phyloP scores from a whole-genome alignment of 331 rosid species.

The Phaseolus coccineus region DNA sequence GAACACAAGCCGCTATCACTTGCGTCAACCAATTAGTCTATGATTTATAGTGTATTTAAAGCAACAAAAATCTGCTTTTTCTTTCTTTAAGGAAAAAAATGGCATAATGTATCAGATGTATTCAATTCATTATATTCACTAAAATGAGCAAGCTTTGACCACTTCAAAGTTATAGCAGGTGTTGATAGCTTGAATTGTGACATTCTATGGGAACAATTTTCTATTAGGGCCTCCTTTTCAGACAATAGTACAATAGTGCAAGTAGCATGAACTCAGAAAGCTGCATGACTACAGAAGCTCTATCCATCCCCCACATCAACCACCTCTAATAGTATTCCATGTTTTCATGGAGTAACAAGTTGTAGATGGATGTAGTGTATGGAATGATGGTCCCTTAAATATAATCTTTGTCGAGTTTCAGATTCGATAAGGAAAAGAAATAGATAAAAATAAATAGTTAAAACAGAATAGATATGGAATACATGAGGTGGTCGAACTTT shows the following conservation, averaged over 20 bases:
- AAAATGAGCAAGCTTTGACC: conserved; percentile 15
- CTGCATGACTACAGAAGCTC: background rate
- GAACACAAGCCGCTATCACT: too few species aligned
- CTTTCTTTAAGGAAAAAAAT: background rate
- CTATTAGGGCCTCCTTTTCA: background rate
- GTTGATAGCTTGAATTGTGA: background rate
- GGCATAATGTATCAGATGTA: background rate
- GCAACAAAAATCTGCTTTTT: background rate
- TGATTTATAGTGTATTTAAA: background rate
- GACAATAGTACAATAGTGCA: background rate
- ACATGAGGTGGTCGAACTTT: background rate
- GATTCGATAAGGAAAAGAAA: background rate
- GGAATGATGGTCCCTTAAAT: conserved; percentile 15
- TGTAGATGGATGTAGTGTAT: conserved; percentile 20
- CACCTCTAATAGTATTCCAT: background rate
- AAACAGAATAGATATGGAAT: background rate
- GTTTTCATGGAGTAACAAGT: background rate
- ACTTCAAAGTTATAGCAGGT: conserved; percentile 12
- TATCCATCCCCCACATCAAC: background rate
- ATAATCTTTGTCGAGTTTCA: background rate
- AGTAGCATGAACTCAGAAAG: background rate
- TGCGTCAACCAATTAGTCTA: too few species aligned
- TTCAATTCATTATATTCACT: background rate
- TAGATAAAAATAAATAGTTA: background rate
- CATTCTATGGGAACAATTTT: background rate